These are phyloP conservation scores for Phaeotremella fagi DNA, from an alignment of 768 basidiomycete species.

Conservation along the genomic window DNA sequence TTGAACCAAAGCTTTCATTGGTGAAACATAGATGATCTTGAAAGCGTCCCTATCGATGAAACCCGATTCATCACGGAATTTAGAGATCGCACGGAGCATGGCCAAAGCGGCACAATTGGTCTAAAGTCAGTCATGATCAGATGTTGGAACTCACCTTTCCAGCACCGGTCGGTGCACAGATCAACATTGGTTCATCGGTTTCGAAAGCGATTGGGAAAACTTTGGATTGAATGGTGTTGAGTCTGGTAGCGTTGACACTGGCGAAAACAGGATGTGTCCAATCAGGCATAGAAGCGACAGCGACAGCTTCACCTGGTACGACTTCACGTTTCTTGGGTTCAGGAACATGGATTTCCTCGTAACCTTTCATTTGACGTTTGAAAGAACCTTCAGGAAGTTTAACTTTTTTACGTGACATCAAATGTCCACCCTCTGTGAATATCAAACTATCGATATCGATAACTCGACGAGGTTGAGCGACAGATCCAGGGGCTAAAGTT, in stretches of 20 bases:
- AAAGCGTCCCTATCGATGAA: slow-evolving; percentile 78
- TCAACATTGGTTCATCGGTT: slow-evolving; percentile 85
- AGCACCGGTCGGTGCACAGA: slow-evolving; percentile 97
- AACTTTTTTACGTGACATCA: slow-evolving; percentile 99
- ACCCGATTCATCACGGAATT: slow-evolving; percentile 77
- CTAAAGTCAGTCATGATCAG: slow-evolving; percentile 51
- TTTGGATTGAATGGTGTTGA: slow-evolving; percentile 92
- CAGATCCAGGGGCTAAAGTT: slow-evolving; percentile 79
- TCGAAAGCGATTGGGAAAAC: slow-evolving; percentile 82
- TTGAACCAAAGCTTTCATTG: slow-evolving; percentile 98
- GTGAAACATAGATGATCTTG: slow-evolving; percentile 96
- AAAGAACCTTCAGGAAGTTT: slow-evolving; percentile 96
- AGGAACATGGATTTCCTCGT: slow-evolving; percentile 96
- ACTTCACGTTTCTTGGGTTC: slow-evolving; percentile 74
- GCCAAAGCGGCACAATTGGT: slow-evolving; percentile 97
- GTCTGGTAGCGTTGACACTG: slow-evolving; percentile 59
- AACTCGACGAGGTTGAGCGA: slow-evolving; percentile 70
- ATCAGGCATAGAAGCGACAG: slow-evolving; percentile 65
- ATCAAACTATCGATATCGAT: slow-evolving; percentile 91
- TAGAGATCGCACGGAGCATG: slow-evolving; percentile 82
- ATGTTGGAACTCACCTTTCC: slow-evolving; percentile 67
- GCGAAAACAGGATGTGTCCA: slow-evolving; percentile 85
- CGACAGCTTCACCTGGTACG: slow-evolving; percentile 57
- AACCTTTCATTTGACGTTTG: slow-evolving; percentile 93
- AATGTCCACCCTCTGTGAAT: slow-evolving; percentile 91